Evolutionary conservation across 257 asterid genomes (phyloP), one percentile per base, ranked within the genome.

Genomic region (Solanum boliviense): DNA sequence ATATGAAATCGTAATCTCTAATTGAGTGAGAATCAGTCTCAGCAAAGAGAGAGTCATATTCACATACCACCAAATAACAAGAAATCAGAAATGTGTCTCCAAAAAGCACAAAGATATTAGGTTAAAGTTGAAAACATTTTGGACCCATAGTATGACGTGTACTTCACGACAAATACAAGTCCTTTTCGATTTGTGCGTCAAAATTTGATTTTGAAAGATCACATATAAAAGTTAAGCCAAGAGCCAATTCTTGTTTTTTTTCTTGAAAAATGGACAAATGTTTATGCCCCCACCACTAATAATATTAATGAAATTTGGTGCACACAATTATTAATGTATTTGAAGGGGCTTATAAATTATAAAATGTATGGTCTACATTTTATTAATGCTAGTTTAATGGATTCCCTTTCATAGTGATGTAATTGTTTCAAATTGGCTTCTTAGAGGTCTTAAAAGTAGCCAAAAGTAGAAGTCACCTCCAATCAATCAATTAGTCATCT

Each of bases 281-380:
- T 72, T 48, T 16, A 20, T 71, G 89, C 60, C 79, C 84, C 92
- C 88, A 88, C 90, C 89, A 90, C 74, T 31, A 79, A 84, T 31
- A 71, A 84, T 87, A 8, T 18, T n/a, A 60, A 5, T 73, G 78
- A 91, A 46, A 84, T 36, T 83, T 86, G 85, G 87, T 70, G 11
- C 88, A 82, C 87, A 84, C 82, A 92, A 86, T 91, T 87, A 88
- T 87, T 58, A 89, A 86, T 85, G 78, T 87, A 44, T 79, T 44
- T 79, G 27, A 44, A 44, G 67, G 86, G 44, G 13, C 5, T 65
- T 65, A 65, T 65, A 62, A 9, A 62, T 46, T 68, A 73, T 88
- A 88, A 71, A 87, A 88, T 91, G 93, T 89, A 90, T 90, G 94
- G 94, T 88, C 90, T 86, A 71, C 79, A 91, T 91, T 92, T 94